Percentiles rank a stretch among this genome's conserved stretches.
Evolutionary conservation across 148 eudicot genomes (phyloP).

Genomic region (Suaeda aralocaspica): DNA sequence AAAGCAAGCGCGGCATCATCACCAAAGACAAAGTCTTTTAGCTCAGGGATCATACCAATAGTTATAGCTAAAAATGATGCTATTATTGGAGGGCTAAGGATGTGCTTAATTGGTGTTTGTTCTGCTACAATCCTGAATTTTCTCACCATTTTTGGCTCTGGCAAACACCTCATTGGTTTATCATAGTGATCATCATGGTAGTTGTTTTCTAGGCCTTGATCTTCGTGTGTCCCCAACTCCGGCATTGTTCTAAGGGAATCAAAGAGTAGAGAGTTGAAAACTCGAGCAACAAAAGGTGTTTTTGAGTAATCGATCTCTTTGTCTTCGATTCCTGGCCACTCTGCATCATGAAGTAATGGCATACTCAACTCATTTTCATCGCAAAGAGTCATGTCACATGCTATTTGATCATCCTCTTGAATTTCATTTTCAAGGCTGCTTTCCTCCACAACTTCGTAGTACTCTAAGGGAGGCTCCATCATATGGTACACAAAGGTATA

Average conservation of each 20-base stretch:
- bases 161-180: constrained; percentile 51
- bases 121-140: constrained; percentile 69
- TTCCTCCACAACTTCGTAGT: constrained; percentile 43
- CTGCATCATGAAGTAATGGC: constrained; percentile 86
- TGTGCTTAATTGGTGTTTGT: constrained; percentile 58
- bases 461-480: constrained; percentile 77
- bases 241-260: constrained; percentile 43
- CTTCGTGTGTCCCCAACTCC: constrained; percentile 40
- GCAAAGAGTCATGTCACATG: neutral
- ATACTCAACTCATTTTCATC: constrained; percentile 43
- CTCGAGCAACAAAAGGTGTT: constrained; percentile 68
- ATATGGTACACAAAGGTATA: constrained; percentile 76
- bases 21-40: constrained; percentile 55
- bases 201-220: constrained; percentile 12
- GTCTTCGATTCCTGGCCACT: constrained; percentile 95
- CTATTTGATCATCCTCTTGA: constrained; percentile 21
- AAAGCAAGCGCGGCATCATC: constrained; percentile 55
- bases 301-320: constrained; percentile 69
- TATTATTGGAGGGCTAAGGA: constrained; percentile 75
- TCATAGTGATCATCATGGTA: neutral
- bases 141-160: constrained; percentile 65
- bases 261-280: constrained; percentile 40
- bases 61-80: constrained; percentile 65
- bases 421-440: constrained; percentile 34
- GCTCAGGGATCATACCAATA: constrained; percentile 65